These are phyloP conservation scores for Dioscorea cayenensis DNA, from an alignment of 116 monocot species.

Conservation along the genomic window DNA sequence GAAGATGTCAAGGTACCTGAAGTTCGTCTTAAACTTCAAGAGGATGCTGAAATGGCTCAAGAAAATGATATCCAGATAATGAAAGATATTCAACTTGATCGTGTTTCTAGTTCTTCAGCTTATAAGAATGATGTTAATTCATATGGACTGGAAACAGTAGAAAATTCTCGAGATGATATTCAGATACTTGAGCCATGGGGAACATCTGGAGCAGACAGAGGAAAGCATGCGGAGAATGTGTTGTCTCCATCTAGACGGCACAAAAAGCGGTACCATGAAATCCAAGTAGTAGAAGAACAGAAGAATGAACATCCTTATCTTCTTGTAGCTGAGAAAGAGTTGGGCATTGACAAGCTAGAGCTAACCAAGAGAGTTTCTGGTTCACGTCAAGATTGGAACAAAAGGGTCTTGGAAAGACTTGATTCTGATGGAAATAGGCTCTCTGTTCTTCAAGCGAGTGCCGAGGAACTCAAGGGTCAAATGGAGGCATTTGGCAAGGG, in stretches of 20 bases:
- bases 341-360: conserved; percentile 52
- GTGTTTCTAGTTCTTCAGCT: conserved; percentile 30
- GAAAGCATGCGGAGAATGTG: neutral
- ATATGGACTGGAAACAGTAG: neutral
- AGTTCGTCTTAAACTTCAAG: neutral
- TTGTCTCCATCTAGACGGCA: neutral
- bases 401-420: conserved; percentile 44
- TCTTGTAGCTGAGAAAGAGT: conserved; percentile 35
- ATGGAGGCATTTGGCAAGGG: conserved; percentile 30
- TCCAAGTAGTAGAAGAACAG: neutral
- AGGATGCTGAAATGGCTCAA: conserved; percentile 14
- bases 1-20: neutral
- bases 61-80: conserved; percentile 29
- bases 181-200: conserved; percentile 84
- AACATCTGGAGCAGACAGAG: conserved; percentile 30
- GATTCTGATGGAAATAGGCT: conserved; percentile 53
- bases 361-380: conserved; percentile 17
- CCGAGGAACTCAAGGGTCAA: conserved; percentile 45
- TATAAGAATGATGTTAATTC: conserved; percentile 5
- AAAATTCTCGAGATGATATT: conserved; percentile 34
- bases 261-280: neutral
- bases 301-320: conserved; percentile 2
- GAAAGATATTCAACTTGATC: conserved; percentile 91
- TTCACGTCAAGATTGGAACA: conserved; percentile 35
- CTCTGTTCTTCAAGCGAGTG: conserved; percentile 25